Base-by-base conservation (phyloP, 2,329 filamentous ascomycete species). In the Cladophialophora bantiana region DNA sequence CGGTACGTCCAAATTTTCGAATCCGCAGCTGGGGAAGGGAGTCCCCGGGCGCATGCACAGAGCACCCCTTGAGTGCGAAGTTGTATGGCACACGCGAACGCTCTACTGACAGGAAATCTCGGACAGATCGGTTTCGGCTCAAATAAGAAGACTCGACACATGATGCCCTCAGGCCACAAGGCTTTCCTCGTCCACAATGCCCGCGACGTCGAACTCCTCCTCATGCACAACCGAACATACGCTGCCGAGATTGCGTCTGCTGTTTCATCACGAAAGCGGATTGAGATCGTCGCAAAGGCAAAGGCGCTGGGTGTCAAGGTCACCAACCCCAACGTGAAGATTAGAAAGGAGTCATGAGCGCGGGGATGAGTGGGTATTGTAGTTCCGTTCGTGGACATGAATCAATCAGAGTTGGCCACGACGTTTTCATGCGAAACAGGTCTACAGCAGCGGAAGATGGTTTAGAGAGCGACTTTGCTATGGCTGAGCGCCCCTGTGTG, bases 161-260 rank as follows among this genome's bases (percentile, higher is more conserved):
- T 98, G 90, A 96, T 93, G 88, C 95, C 95, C 82, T 97, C 93
- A 78, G 95, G 95, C 85, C 94, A 98, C 91, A 98, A 97, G 90
- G 92, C 94, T 75, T 99, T 99, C 91, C 89, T 98, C 81, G 95
- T 99, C 86, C 93, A 90, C 90, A 99, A 99, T 89, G 83, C 88
- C 83, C 88, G 90, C 82, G 95, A 99, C 77, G 90, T 99, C 79
- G 94, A 99, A 84, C 91, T 99, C 72, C 90, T 99, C 79, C 88
- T 99, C 78, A 99, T 99, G 95, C 95, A 99, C 91, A 98, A 98
- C 92, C 90, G 91, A 83, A 96, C 93, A 84, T 97, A 92, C 85
- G 95, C 95, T 82, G 95, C 95, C 81, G 95, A 99, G 89, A 99
- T 99, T 83, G 92, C 91, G 82, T 93, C 96, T 88, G 91, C 92